These are phyloP conservation scores for Hamigera avellanea DNA, from an alignment of 495 filamentous ascomycete genomes.

Conservation along the genomic window DNA sequence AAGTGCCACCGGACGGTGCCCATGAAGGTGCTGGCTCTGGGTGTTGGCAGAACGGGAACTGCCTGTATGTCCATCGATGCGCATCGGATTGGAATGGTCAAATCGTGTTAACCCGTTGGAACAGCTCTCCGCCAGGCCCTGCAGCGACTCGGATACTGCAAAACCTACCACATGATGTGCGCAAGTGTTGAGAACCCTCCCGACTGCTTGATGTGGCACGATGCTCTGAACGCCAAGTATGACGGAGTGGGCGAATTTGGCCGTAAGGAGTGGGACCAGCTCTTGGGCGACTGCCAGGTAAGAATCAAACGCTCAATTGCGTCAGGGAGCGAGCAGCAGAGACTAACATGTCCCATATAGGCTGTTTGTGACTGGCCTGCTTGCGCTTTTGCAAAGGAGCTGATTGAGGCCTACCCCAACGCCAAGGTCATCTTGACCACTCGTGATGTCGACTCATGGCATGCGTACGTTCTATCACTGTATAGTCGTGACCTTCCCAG, in stretches of 20 bases:
- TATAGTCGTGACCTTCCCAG: background rate
- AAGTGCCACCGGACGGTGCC: conserved; percentile 52
- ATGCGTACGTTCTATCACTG: conserved; percentile 23
- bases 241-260: conserved; percentile 48
- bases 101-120: too few relatives aligned
- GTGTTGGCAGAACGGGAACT: conserved; percentile 55
- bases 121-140: conserved; percentile 48
- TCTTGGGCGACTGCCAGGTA: conserved; percentile 51
- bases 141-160: conserved; percentile 45
- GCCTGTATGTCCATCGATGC: conserved; percentile 37
- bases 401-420: conserved; percentile 59
- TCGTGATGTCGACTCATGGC: conserved; percentile 49
- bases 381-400: conserved; percentile 52
- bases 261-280: conserved; percentile 54
- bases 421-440: conserved; percentile 56
- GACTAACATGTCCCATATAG: conserved; percentile 7
- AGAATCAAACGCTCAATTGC: conserved; percentile 2
- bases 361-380: conserved; percentile 58
- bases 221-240: conserved; percentile 55
- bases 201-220: conserved; percentile 51
- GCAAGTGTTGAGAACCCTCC: conserved; percentile 48
- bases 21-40: conserved; percentile 53
- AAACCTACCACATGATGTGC: conserved; percentile 59
- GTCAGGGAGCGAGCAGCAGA: too few relatives aligned
- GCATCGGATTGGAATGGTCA: background rate